Conservation (phyloP, 331 rosid genomes). For the Cydonia oblonga region DNA sequence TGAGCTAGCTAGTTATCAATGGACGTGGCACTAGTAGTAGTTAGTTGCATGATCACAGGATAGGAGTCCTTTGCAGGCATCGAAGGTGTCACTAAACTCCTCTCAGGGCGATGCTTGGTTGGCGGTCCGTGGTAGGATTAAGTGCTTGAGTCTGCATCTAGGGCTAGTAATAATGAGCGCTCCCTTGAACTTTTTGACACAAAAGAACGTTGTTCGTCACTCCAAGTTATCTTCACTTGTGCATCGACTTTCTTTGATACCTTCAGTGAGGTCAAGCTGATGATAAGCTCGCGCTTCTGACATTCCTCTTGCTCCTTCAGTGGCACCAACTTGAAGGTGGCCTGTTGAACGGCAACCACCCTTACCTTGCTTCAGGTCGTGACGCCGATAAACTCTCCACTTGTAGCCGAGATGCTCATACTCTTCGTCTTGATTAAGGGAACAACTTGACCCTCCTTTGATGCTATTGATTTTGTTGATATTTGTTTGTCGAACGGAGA, state of each 20-base stretch:
- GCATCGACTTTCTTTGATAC: neutral
- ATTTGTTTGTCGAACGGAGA: too few species aligned
- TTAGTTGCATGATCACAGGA: neutral
- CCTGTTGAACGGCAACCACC: too few species aligned
- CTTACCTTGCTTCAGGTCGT: too few species aligned
- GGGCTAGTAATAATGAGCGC: neutral
- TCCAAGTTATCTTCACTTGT: neutral
- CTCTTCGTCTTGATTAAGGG: neutral
- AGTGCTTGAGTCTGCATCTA: neutral
- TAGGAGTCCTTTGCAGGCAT: fast-evolving
- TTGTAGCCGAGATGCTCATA: too few species aligned
- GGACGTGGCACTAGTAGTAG: neutral
- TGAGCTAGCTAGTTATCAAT: too few species aligned
- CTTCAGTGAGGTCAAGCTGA: too few species aligned
- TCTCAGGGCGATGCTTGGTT: fast-evolving
- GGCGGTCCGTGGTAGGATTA: fast-evolving
- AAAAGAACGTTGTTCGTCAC: neutral
- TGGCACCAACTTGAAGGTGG: too few species aligned
- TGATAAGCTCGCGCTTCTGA: too few species aligned
- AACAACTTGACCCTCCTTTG: neutral
- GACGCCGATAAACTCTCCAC: too few species aligned
- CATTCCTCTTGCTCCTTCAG: too few species aligned
- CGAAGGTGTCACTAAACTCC: fast-evolving
- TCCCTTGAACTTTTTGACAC: neutral
- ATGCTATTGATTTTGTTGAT: too few species aligned